These are phyloP conservation scores for Rhododendron simsii DNA, from an alignment of 148 eudicot species.

Conservation along the genomic window DNA sequence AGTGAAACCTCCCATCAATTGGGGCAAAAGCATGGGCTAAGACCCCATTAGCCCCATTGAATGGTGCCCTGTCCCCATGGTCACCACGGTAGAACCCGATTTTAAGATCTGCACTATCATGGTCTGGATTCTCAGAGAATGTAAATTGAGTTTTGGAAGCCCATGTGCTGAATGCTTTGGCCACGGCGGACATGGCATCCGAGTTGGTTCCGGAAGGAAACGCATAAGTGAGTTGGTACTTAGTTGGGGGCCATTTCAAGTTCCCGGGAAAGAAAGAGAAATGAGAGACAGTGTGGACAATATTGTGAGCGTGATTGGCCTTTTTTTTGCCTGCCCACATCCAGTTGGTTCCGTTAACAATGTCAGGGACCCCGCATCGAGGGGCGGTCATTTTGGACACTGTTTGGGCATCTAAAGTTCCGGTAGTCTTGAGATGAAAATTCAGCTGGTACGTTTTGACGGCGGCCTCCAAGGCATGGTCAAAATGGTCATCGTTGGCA, in stretches of 20 bases:
- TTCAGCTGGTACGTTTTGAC: background rate
- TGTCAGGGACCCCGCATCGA: constrained; percentile 23
- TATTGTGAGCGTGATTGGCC: background rate
- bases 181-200: background rate
- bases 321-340: constrained; percentile 5
- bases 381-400: constrained; percentile 16
- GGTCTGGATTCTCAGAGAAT: background rate
- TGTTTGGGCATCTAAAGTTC: constrained; percentile 5
- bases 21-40: constrained; percentile 21
- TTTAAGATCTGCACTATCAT: constrained; percentile 10
- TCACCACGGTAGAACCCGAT: constrained; percentile 15
- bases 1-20: constrained; percentile 19
- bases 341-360: constrained; percentile 3
- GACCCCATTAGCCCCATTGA: constrained; percentile 9
- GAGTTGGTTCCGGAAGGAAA: background rate
- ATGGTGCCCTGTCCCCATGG: constrained; percentile 26
- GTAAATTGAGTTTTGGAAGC: constrained; percentile 15
- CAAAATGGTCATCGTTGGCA: constrained; percentile 16
- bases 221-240: constrained; percentile 18
- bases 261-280: constrained; percentile 9
- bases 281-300: constrained; percentile 15
- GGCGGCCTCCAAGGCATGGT: constrained; percentile 21
- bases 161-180: constrained; percentile 20
- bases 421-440: background rate
- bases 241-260: constrained; percentile 11